Evolutionary conservation across 1,284 basidiomycete species (phyloP).

Genomic region (Spongiforma sp.): DNA sequence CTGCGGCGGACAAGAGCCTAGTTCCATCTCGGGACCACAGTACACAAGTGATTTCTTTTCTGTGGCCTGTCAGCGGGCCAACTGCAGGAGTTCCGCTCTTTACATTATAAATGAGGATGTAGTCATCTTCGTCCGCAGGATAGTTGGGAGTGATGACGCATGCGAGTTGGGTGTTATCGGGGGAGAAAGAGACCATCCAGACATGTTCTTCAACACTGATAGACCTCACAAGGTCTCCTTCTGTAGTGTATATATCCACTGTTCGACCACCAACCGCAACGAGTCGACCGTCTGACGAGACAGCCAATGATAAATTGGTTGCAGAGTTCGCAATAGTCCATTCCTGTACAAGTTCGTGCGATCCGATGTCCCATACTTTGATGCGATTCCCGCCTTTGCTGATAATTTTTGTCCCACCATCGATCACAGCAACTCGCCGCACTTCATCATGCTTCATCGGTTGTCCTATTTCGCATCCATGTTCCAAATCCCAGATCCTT

Average conservation of each 20-base stretch:
- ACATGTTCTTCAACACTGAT: not conserved
- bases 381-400: not conserved
- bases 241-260: not conserved
- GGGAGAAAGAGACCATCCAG: not conserved
- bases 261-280: not conserved
- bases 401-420: conserved; percentile 9
- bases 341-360: not conserved
- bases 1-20: not conserved
- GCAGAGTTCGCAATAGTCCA: not conserved
- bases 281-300: not conserved
- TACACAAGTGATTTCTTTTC: too few relatives aligned
- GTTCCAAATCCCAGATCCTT: too few relatives aligned
- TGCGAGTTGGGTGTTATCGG: not conserved
- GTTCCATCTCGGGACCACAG: not conserved
- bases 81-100: not conserved
- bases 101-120: not conserved
- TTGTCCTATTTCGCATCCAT: too few relatives aligned
- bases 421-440: too few relatives aligned
- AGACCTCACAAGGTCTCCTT: not conserved
- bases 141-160: not conserved
- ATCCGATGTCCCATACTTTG: conserved; percentile 9
- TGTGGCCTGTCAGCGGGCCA: not conserved
- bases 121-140: too few relatives aligned
- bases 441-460: too few relatives aligned
- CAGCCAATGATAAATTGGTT: not conserved